Percentiles rank a stretch among this genome's conserved stretches.
Evolutionary conservation across 2,329 filamentous ascomycete genomes (phyloP).

Genomic region (Nothophoma quercina): DNA sequence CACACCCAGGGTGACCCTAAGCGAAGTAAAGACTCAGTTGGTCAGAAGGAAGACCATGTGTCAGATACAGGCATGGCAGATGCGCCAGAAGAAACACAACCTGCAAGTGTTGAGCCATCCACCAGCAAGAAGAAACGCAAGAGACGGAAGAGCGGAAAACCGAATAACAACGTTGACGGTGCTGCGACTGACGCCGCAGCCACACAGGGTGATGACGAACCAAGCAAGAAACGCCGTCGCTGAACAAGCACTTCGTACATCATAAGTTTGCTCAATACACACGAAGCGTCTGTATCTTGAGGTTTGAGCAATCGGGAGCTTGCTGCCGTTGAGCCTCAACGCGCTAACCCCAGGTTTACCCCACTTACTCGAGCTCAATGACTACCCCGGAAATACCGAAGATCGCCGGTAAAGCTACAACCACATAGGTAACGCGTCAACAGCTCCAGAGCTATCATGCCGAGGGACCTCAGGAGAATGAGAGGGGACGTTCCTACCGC

Average conservation of each 20-base stretch:
- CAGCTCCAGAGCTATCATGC: neutral
- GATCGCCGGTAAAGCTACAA: constrained; percentile 15
- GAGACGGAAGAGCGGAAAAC: constrained; percentile 27
- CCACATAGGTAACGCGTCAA: constrained; percentile 1
- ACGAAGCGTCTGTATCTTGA: no score
- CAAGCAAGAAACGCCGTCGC: constrained; percentile 27
- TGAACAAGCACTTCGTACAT: no score
- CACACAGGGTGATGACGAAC: constrained; percentile 13
- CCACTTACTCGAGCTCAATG: constrained; percentile 33
- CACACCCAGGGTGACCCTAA: neutral
- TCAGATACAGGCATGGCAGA: constrained; percentile 1
- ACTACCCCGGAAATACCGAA: constrained; percentile 30
- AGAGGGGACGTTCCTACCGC: constrained; percentile 4
- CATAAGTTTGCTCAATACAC: neutral
- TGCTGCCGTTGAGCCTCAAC: constrained; percentile 5
- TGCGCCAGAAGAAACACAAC: constrained; percentile 3
- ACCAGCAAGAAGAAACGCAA: constrained; percentile 34
- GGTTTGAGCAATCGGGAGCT: neutral
- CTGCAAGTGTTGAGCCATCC: constrained; percentile 4
- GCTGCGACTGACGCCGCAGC: constrained; percentile 14
- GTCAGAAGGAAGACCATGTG: neutral
- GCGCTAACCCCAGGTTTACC: constrained; percentile 23
- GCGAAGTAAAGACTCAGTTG: constrained; percentile 1
- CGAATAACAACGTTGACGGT: constrained; percentile 4
- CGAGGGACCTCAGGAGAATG: constrained; percentile 2